These are phyloP conservation scores for Aspergillus niger DNA, from an alignment of 2,329 filamentous ascomycete species.

Conservation along the genomic window DNA sequence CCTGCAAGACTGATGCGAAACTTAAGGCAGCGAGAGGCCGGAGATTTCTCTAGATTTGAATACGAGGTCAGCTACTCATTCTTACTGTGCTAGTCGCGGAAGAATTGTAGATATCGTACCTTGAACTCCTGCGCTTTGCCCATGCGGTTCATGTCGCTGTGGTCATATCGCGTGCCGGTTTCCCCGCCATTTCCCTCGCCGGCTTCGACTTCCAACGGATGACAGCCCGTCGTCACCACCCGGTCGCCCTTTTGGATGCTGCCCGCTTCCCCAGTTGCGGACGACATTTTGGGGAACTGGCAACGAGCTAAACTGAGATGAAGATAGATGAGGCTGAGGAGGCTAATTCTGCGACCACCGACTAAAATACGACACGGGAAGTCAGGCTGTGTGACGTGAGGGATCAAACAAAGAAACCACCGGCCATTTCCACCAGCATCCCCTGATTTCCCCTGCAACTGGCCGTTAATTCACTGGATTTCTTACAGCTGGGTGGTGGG, in stretches of 20 bases:
- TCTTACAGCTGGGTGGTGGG: neutral
- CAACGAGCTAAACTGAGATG: neutral
- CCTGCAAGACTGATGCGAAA: constrained; percentile 39
- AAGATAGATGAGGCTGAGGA: neutral
- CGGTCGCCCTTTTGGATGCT: constrained; percentile 5
- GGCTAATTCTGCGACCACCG: neutral
- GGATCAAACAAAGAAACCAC: neutral
- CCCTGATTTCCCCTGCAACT: neutral
- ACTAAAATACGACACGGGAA: neutral
- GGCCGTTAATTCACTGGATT: neutral
- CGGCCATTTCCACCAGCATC: neutral
- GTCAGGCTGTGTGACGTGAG: neutral
- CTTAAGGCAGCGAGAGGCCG: constrained; percentile 37
- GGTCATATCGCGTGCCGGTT: constrained; percentile 23
- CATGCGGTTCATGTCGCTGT: constrained; percentile 35
- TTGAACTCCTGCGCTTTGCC: constrained; percentile 35
- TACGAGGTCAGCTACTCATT: neutral
- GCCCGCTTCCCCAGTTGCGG: neutral
- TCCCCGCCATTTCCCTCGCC: neutral
- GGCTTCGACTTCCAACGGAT: constrained; percentile 11
- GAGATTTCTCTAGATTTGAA: constrained; percentile 30
- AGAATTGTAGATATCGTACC: constrained; percentile 12
- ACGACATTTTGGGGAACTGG: neutral
- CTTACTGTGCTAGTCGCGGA: neutral
- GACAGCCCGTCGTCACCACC: constrained; percentile 1